A percentile compares a stretch with the other conserved stretches of the same genome.
phyloP scores from a whole-genome alignment of 805 yeast species.

The Zygosaccharomyces pseudorouxii region DNA sequence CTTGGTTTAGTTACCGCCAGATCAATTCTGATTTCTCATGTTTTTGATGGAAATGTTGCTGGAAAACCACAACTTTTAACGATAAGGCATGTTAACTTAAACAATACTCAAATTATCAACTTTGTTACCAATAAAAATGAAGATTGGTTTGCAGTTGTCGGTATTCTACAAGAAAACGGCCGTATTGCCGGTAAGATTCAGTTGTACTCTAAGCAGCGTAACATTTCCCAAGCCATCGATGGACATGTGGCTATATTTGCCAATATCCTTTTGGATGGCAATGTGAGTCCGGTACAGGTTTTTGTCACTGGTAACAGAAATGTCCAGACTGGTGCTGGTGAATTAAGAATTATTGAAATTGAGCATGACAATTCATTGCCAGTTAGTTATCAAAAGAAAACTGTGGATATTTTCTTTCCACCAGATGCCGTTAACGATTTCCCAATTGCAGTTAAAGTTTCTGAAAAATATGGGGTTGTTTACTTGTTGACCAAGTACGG shows the following conservation, averaged over 20 bases:
- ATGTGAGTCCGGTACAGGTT: constrained; percentile 68
- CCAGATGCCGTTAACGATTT: constrained; percentile 94
- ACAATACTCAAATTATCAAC: constrained; percentile 83
- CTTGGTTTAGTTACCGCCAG: constrained; percentile 83
- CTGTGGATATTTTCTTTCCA: constrained; percentile 92
- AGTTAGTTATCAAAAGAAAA: constrained; percentile 71
- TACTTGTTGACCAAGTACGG: constrained; percentile 94
- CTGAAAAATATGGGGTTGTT: constrained; percentile 78
- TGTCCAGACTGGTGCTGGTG: constrained; percentile 69
- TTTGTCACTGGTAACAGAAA: constrained; percentile 91
- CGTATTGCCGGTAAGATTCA: constrained; percentile 96
- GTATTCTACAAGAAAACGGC: constrained; percentile 90
- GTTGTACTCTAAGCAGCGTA: constrained; percentile 80
- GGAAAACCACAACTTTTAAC: constrained; percentile 78
- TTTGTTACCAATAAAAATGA: constrained; percentile 73
- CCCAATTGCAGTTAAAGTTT: constrained; percentile 88
- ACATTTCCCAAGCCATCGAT: constrained; percentile 93
- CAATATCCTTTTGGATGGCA: constrained; percentile 65
- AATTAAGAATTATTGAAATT: constrained; percentile 88
- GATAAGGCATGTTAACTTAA: constrained; percentile 74
- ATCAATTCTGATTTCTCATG: constrained; percentile 73
- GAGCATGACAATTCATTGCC: constrained; percentile 87
- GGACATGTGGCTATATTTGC: constrained; percentile 96
- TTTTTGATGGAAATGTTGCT: constrained; percentile 72
- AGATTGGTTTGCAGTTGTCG: constrained; percentile 93